phyloP scores from a whole-genome alignment of 2,329 filamentous ascomycete genomes.

The Arthrinium puccinioides region DNA sequence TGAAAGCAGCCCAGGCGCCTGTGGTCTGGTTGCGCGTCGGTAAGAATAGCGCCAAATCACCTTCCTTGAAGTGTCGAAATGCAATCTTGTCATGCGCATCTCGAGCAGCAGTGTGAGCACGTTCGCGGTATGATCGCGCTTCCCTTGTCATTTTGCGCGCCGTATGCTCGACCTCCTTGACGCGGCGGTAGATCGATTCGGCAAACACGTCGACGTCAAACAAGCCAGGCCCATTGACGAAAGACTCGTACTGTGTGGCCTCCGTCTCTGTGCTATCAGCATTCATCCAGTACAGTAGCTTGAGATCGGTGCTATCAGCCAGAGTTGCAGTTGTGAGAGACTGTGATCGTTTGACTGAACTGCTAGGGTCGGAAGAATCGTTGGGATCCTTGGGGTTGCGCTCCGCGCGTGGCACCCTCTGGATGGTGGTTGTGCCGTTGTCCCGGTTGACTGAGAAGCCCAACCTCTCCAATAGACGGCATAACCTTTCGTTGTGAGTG shows the following conservation, averaged over 20 bases:
- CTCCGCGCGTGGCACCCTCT: conserved; percentile 59
- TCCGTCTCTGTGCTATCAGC: conserved; percentile 59
- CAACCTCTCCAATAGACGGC: conserved; percentile 74
- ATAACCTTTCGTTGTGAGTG: conserved; percentile 76
- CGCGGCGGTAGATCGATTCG: conserved; percentile 78
- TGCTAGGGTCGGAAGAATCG: conserved; percentile 49
- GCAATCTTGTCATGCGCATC: conserved; percentile 95
- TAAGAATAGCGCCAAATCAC: conserved; percentile 87
- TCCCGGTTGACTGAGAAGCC: conserved; percentile 77
- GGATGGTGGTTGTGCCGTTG: conserved; percentile 65
- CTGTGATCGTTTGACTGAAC: conserved; percentile 46
- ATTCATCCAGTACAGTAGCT: conserved; percentile 77
- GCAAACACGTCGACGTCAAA: conserved; percentile 82
- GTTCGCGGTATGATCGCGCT: conserved; percentile 78
- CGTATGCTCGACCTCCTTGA: conserved; percentile 89
- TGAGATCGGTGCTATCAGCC: conserved; percentile 59
- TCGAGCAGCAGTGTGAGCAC: conserved; percentile 70
- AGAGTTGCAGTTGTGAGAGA: conserved; percentile 46
- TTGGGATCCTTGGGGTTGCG: conserved; percentile 49
- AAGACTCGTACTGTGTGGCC: conserved; percentile 65
- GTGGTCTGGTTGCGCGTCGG: conserved; percentile 92
- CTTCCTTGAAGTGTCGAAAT: conserved; percentile 92
- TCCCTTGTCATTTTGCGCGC: conserved; percentile 92
- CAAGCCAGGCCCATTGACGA: conserved; percentile 63
- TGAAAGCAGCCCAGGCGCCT: conserved; percentile 96